Evolutionary conservation across 169 alveolate genomes (phyloP), one percentile per base, ranked within the genome.

Genomic region (Plasmodium fragile): DNA sequence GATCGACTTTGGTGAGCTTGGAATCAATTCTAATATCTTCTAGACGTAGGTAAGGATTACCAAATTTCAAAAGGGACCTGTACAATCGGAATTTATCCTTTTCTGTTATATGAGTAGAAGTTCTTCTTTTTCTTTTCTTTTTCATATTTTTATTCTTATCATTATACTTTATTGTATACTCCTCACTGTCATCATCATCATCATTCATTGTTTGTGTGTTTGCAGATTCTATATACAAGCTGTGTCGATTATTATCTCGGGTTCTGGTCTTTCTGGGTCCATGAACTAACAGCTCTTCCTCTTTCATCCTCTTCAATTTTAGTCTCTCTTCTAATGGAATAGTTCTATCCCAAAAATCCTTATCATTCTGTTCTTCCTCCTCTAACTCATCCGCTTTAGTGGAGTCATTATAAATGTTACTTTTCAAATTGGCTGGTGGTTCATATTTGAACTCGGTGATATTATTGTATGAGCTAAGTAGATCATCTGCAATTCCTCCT

Each of bases 381-480:
- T 28, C 75, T 45, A 95, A 95, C 11, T 39, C 97, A 5, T 75
- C 95, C 11, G 79, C 71, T 28, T 91, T 87, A 4, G 93, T 97
- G 32, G 97, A 96, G 89, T 97, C 98, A 69, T 96, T 97, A 75
- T n/a, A 71, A 92, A 39, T 81, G 91, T 80, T 78, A 16, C 73
- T 92, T 25, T 65, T 84, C 78, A 93, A 95, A 80, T 95, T 96
- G 16, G 96, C 96, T 8, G 99, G 98, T 22, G 99, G 98, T 81
- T 97, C 99, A 82, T 97, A 97, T 83, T 98, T 93, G 95, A 97
- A 97, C 81, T 97, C 99, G 5, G 98, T 96, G 79, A 97, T 97
- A 71, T 97, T 97, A 28, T 98, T 97, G 92, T 96, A 97, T 1
- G 99, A 97, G 75, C 98, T 96, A 81, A 97, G 91, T 43, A 97